Conservation (phyloP, 2,329 filamentous ascomycete species). For the Atkinsonella texensis region DNA sequence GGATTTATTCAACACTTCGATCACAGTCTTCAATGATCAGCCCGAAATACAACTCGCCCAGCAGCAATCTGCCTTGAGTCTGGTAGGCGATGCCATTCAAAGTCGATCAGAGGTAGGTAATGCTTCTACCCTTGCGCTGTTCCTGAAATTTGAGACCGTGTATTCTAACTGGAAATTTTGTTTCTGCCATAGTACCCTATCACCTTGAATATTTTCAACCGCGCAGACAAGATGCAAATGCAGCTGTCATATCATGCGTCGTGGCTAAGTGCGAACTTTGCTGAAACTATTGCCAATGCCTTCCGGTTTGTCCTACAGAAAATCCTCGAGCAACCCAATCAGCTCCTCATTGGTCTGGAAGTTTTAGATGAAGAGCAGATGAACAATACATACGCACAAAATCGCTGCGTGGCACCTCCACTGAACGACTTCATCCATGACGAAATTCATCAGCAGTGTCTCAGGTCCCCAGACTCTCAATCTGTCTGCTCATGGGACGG, state of each 20-base stretch:
- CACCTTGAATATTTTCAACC: background rate
- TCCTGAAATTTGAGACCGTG: background rate
- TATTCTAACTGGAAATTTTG: background rate
- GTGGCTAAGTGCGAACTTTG: background rate
- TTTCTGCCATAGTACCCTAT: background rate
- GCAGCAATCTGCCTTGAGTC: background rate
- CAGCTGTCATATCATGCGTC: background rate
- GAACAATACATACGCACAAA: background rate
- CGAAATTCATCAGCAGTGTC: background rate
- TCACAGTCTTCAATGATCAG: slow-evolving; percentile 14
- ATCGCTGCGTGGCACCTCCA: background rate
- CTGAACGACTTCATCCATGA: background rate
- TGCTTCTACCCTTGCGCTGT: background rate
- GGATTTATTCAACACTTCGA: slow-evolving; percentile 19
- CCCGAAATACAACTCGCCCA: slow-evolving; percentile 8
- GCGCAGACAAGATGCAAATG: background rate
- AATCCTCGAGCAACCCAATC: background rate
- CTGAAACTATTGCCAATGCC: background rate
- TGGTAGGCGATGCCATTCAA: background rate
- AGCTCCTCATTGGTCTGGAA: background rate
- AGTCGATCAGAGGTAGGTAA: slow-evolving; percentile 1
- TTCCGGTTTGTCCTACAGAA: background rate
- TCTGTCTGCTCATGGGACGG: background rate
- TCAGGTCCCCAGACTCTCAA: background rate
- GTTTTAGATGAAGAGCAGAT: background rate